Base-by-base conservation (phyloP, 108 stramenopile species). In the Nitzschia inconspicua region DNA sequence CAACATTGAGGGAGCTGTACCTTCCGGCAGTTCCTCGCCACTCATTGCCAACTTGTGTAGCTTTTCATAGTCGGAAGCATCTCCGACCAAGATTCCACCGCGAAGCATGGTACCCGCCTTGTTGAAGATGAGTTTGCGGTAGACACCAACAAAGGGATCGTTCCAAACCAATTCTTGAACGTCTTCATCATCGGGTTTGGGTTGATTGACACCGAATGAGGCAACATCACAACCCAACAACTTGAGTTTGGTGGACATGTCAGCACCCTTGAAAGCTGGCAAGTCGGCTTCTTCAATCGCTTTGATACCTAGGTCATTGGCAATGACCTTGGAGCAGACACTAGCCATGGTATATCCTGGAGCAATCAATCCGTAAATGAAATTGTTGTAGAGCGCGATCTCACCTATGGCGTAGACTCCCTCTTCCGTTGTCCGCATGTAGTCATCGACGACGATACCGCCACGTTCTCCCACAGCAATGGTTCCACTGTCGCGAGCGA, bases 201-300 rank as follows among this genome's bases (percentile, higher is more conserved):
- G 89, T 57, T 91, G 85, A 39, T 91, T 91, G 37, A 85, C 83
- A 18, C 95, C 95, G 74, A 96, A 96, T 20, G 88, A 92, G 2
- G 95, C 95, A 36, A 96, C 95, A 65, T 96, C 95, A 44, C 93
- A 94, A 7, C 95, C 95, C 62, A 96, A 83, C 48, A 96, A 82
- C 81, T 96, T 96, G 51, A 96, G 82, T 66, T 96, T 96, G 59
- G 95, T 96, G 5, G 88, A 90, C 62, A 96, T 82, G 70, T 96
- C 95, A 26, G 93, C 95, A 31, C 91, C 91, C 8, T 72, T 88
- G 64, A 96, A 96, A 43, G 77, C 82, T 27, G 88, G 83, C 4
- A 48, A n/a, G 14, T 82, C 70, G 13, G 65, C 56, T 13, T 47
- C 52, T 1, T 53, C 55, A 44, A 68, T 14, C 27, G 44, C 29